Base-by-base conservation (phyloP, 2,329 filamentous ascomycete species). In the Delphinella strobiligena region DNA sequence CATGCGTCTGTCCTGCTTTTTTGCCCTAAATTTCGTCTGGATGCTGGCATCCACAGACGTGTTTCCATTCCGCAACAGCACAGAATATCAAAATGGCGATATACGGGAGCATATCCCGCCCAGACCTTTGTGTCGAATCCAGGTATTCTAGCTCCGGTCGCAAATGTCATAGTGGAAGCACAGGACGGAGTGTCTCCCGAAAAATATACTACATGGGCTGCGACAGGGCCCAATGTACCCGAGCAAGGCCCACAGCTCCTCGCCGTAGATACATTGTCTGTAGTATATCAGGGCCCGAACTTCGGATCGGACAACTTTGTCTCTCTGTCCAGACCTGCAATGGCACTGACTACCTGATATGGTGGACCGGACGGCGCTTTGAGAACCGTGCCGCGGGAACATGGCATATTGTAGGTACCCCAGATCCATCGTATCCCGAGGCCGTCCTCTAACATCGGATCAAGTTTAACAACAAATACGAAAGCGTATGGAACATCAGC, bases 401-500 rank as follows among this genome's bases (percentile, higher is more conserved):
- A 8, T 36, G 5, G 11, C 15, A 36, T 19, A 36, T 36, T 24
- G 34, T 36, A 36, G 5, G 34, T 7, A 11, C 19, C 12, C n/a
- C n/a, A 12, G 4, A 19, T 8, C 8, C 7, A n/a, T 7, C 10
- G 27, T 27, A 15, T 24, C 2, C 10, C 7, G 15, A 12, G n/a
- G n/a, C 22, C 22, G 7, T 7, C 22, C 7, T 27, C 22, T 27
- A 27, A 27, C 12, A 12, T 7, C 7, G 22, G 12, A 7, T 27
- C 22, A 7, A 37, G 36, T 14, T 37, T 5, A 37, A 50, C 19
- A 51, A 52, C 14, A 54, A 54, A 14, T 55, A 55, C 32, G 36
- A 50, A 10, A 44, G 51, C 16, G 53, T 53, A 12, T 48, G 54
- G 12, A 50, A 45, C 14, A 32, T 52, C 1, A 45, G 35, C 44